phyloP scores from a whole-genome alignment of 2,329 filamentous ascomycete species.

The Aspergillus fischeri region DNA sequence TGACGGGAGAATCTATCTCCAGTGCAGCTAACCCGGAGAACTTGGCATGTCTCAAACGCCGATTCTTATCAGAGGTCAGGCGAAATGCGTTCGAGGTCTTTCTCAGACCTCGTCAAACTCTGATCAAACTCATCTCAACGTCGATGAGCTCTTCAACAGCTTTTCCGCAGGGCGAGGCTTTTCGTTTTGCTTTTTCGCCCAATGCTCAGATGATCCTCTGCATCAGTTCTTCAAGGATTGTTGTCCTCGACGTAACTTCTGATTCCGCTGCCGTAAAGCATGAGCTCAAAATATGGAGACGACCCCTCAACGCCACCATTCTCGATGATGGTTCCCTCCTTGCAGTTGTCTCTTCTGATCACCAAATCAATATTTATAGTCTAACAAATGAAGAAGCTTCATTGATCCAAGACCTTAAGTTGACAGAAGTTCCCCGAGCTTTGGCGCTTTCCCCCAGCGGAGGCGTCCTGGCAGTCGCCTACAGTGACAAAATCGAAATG shows the following conservation, averaged over 20 bases:
- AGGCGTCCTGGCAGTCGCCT: slow-evolving; percentile 76
- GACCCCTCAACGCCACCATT: slow-evolving; percentile 72
- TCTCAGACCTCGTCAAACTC: slow-evolving; percentile 63
- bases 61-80: slow-evolving; percentile 68
- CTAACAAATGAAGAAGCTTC: slow-evolving; percentile 61
- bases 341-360: slow-evolving; percentile 74
- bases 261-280: slow-evolving; percentile 62
- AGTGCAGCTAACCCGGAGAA: slow-evolving; percentile 39
- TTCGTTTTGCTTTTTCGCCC: slow-evolving; percentile 77
- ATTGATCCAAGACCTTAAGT: slow-evolving; percentile 67
- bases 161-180: slow-evolving; percentile 76
- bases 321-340: slow-evolving; percentile 72
- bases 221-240: slow-evolving; percentile 80
- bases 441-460: slow-evolving; percentile 79
- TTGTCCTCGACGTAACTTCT: slow-evolving; percentile 66
- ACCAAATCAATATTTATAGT: slow-evolving; percentile 83
- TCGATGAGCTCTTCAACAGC: slow-evolving; percentile 78
- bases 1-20: slow-evolving; percentile 32
- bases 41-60: slow-evolving; percentile 58
- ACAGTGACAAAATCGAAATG: slow-evolving; percentile 85
- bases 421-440: slow-evolving; percentile 73
- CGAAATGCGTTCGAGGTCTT: slow-evolving; percentile 75
- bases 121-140: slow-evolving; percentile 76
- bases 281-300: slow-evolving; percentile 73
- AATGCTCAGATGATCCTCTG: slow-evolving; percentile 70